Percentiles rank a stretch among this genome's conserved stretches.
phyloP scores from a whole-genome alignment of 2,329 filamentous ascomycete genomes.

The Didymella glomerata region DNA sequence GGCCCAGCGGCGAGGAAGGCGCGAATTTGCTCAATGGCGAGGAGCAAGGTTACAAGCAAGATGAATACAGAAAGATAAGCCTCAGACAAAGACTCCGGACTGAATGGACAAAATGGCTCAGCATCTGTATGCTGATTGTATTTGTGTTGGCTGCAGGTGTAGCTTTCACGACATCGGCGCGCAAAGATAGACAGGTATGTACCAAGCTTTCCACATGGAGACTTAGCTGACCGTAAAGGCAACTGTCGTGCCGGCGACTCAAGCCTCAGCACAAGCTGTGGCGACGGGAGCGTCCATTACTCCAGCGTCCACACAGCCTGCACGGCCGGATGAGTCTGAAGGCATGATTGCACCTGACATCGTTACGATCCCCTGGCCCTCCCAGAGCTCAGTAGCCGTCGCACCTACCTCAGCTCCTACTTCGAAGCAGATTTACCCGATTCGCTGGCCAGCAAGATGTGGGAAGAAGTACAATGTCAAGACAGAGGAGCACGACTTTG shows the following conservation, averaged over 20 bases:
- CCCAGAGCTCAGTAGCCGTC: constrained; percentile 24
- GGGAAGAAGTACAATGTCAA: constrained; percentile 47
- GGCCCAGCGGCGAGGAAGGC: constrained; percentile 43
- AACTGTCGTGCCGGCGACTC: background rate
- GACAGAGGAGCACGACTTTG: constrained; percentile 43
- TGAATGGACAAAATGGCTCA: constrained; percentile 35
- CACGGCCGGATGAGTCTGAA: constrained; percentile 7
- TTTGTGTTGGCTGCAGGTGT: constrained; percentile 35
- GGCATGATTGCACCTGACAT: constrained; percentile 19
- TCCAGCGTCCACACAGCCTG: constrained; percentile 14
- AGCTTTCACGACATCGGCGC: constrained; percentile 28
- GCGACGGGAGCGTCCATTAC: constrained; percentile 17
- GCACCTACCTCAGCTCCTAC: constrained; percentile 8
- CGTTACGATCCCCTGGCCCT: constrained; percentile 24
- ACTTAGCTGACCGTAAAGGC: constrained; percentile 2
- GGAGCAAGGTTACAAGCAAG: constrained; percentile 37
- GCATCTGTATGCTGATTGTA: constrained; percentile 31
- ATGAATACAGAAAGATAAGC: constrained; percentile 31
- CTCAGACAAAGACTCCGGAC: constrained; percentile 33
- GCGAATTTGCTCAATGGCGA: constrained; percentile 36
- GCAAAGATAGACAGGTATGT: constrained; percentile 34
- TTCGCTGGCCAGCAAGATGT: constrained; percentile 48
- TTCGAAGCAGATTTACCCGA: constrained; percentile 40
- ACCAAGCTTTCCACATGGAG: background rate
- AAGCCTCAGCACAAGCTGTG: constrained; percentile 28